Evolutionary conservation across 495 filamentous ascomycete genomes (phyloP).

Genomic region (Podospora tetraspora): DNA sequence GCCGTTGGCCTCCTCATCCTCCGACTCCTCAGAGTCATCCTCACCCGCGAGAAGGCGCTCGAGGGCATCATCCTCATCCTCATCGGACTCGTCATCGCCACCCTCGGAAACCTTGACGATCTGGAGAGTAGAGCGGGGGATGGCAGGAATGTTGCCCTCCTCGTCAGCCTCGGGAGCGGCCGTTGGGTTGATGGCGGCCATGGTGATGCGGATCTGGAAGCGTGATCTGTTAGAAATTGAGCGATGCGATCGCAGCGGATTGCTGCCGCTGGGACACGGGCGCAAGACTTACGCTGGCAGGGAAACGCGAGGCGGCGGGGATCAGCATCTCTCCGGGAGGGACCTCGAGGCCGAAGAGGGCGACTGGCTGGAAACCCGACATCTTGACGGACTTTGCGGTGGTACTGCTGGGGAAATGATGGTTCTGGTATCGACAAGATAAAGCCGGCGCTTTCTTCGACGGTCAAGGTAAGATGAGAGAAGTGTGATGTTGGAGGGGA

Average conservation of each 20-base stretch:
- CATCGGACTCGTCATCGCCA: slow-evolving; percentile 53
- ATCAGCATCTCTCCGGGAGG: slow-evolving; percentile 71
- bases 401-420: slow-evolving; percentile 5
- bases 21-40: slow-evolving; percentile 47
- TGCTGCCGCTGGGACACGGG: neutral
- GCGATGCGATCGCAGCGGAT: neutral
- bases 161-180: slow-evolving; percentile 62
- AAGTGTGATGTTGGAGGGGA: neutral
- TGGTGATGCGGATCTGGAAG: slow-evolving; percentile 83
- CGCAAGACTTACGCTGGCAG: slow-evolving; percentile 66
- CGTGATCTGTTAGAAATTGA: neutral
- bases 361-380: slow-evolving; percentile 56
- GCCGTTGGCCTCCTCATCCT: slow-evolving; percentile 66
- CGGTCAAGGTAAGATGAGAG: neutral
- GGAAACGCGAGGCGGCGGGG: slow-evolving; percentile 66
- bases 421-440: neutral
- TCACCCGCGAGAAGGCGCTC: slow-evolving; percentile 48
- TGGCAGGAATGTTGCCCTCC: slow-evolving; percentile 52
- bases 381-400: slow-evolving; percentile 19
- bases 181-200: slow-evolving; percentile 94
- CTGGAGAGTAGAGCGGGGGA: slow-evolving; percentile 80
- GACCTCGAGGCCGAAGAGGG: slow-evolving; percentile 85
- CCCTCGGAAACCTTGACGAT: slow-evolving; percentile 63
- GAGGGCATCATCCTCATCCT: slow-evolving; percentile 54
- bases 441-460: neutral